phyloP scores from a whole-genome alignment of 225 moss, liverwort and hornwort genomes.

The Sphagnum tenellum region DNA sequence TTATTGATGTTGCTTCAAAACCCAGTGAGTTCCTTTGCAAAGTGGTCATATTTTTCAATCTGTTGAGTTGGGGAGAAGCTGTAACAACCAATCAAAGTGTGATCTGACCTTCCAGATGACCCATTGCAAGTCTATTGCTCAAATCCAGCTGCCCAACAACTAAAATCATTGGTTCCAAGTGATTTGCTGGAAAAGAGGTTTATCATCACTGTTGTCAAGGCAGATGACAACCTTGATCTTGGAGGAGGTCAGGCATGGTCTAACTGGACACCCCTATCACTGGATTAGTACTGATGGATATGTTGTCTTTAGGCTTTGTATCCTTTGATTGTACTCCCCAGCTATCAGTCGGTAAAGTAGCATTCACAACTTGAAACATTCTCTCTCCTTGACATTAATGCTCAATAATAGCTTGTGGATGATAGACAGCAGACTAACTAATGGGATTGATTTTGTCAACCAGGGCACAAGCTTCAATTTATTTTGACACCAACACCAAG shows the following conservation, averaged over 20 bases:
- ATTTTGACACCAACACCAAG: slow-evolving; percentile 57
- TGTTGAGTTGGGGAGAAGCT: no score
- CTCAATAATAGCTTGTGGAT: no score
- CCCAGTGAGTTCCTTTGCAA: background rate
- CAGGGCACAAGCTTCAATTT: slow-evolving; percentile 53
- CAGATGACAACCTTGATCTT: slow-evolving; percentile 58
- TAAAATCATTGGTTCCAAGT: slow-evolving; percentile 40
- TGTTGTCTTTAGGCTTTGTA: background rate
- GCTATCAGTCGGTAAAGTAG: no score
- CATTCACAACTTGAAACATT: no score
- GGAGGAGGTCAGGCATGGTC: slow-evolving; percentile 57
- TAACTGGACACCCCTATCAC: background rate
- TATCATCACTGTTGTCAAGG: slow-evolving; percentile 51
- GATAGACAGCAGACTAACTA: no score
- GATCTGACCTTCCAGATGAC: slow-evolving; percentile 16
- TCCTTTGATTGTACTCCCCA: no score
- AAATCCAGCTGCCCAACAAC: slow-evolving; percentile 73
- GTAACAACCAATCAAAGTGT: no score
- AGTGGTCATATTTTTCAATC: background rate
- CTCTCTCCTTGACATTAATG: no score
- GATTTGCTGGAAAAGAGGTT: slow-evolving; percentile 32
- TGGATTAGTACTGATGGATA: background rate
- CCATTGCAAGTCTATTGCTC: slow-evolving; percentile 73
- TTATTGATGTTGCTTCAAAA: no score
- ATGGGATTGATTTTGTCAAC: background rate